phyloP scores from a whole-genome alignment of 192 early-diverging fungal genomes.

The Rhizoclosmatium sp. region DNA sequence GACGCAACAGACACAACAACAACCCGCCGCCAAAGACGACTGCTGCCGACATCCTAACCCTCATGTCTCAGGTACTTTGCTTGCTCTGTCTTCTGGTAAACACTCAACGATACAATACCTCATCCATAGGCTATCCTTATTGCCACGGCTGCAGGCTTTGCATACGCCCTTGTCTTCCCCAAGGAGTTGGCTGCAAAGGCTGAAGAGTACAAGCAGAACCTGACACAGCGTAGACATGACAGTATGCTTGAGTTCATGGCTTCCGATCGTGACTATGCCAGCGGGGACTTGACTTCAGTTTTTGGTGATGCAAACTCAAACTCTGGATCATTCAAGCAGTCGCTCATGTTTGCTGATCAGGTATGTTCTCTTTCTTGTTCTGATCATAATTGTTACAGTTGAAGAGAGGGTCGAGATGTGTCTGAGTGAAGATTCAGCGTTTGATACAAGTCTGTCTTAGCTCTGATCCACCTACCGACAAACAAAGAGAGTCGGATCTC shows the following conservation, averaged over 20 bases:
- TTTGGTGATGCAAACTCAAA: conserved; percentile 3
- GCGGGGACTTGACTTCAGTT: neutral
- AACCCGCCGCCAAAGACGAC: neutral
- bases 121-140: conserved; percentile 13
- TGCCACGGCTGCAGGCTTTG: conserved; percentile 13
- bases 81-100: neutral
- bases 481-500: no score
- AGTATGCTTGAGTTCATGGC: conserved; percentile 35
- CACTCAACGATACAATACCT: neutral
- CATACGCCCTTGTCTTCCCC: conserved; percentile 16
- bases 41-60: conserved; percentile 16
- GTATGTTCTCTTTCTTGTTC: conserved; percentile 5
- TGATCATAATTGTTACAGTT: neutral
- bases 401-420: neutral
- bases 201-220: conserved; percentile 29
- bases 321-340: neutral
- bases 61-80: conserved; percentile 18
- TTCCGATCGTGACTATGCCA: conserved; percentile 16
- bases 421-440: no score
- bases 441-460: no score
- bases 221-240: conserved; percentile 30
- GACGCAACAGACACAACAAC: neutral
- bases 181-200: neutral
- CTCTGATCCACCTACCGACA: no score
- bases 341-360: conserved; percentile 24